These are phyloP conservation scores for Pythium insidiosum DNA, from an alignment of 352 stramenopile species.

Conservation along the genomic window DNA sequence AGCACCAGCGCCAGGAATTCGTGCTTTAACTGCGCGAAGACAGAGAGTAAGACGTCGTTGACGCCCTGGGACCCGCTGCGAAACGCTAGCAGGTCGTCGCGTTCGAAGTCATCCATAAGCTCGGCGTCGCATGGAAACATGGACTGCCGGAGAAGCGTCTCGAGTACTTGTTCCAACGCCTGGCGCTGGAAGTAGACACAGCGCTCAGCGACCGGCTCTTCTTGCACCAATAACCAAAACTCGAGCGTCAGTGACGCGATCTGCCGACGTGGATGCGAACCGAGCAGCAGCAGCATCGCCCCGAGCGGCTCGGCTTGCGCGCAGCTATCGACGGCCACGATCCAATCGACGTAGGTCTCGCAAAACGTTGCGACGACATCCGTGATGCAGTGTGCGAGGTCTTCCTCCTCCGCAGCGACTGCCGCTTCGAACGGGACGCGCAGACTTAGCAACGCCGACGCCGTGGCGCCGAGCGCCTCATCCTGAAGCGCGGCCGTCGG, in stretches of 20 bases:
- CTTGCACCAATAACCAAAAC: slow-evolving; percentile 65
- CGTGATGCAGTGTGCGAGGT: slow-evolving; percentile 51
- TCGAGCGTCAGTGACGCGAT: slow-evolving; percentile 69
- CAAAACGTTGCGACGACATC: slow-evolving; percentile 56
- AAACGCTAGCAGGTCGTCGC: slow-evolving; percentile 51
- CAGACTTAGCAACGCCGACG: slow-evolving; percentile 36
- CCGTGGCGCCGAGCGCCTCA: slow-evolving; percentile 27
- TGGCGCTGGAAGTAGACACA: slow-evolving; percentile 45
- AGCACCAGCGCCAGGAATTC: slow-evolving; percentile 35
- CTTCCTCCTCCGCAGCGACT: slow-evolving; percentile 37
- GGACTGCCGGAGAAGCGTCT: slow-evolving; percentile 54
- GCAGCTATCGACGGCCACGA: slow-evolving; percentile 33
- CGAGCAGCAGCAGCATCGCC: slow-evolving; percentile 51
- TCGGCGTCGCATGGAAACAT: slow-evolving; percentile 30
- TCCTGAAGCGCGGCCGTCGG: slow-evolving; percentile 36
- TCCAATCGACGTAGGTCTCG: slow-evolving; percentile 66
- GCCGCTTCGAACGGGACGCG: slow-evolving; percentile 38
- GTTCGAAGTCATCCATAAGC: slow-evolving; percentile 51
- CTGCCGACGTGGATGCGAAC: slow-evolving; percentile 47
- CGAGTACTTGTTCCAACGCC: slow-evolving; percentile 43
- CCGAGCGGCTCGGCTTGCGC: slow-evolving; percentile 32
- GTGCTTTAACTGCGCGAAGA: slow-evolving; percentile 49
- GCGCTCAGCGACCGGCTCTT: slow-evolving; percentile 52
- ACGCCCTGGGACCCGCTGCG: slow-evolving; percentile 53
- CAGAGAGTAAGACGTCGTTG: slow-evolving; percentile 36